Conservation (phyloP, 2,329 filamentous ascomycete species). For the Fusarium clavum region DNA sequence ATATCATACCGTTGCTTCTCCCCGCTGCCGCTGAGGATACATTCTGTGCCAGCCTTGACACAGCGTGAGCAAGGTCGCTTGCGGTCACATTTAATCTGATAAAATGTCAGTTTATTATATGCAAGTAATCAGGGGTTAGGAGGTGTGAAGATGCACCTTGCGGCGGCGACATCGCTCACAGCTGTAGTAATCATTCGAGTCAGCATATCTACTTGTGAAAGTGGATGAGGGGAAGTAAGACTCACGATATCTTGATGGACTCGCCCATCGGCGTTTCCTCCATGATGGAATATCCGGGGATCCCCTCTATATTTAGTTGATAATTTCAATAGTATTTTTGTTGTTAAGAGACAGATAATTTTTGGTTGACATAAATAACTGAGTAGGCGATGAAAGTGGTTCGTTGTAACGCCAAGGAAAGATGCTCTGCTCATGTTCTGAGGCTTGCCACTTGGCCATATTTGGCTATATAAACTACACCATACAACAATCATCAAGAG, state of each 20-base stretch:
- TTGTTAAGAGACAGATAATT: neutral
- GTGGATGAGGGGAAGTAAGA: slow-evolving; percentile 26
- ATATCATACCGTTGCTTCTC: slow-evolving; percentile 57
- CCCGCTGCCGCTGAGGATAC: slow-evolving; percentile 54
- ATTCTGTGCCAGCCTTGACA: slow-evolving; percentile 55
- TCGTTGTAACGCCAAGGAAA: slow-evolving; percentile 32
- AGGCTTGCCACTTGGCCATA: slow-evolving; percentile 38
- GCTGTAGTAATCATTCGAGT: slow-evolving; percentile 42
- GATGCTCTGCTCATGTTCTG: neutral
- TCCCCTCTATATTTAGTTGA: neutral
- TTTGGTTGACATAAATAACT: neutral
- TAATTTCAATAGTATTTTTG: neutral
- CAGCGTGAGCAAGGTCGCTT: slow-evolving; percentile 63
- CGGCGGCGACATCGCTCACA: slow-evolving; percentile 58
- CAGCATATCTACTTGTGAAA: slow-evolving; percentile 1
- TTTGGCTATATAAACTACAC: neutral
- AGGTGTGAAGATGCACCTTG: slow-evolving; percentile 49
- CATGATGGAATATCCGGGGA: slow-evolving; percentile 30
- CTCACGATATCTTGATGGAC: slow-evolving; percentile 54
- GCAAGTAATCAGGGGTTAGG: neutral
- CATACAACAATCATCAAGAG: neutral
- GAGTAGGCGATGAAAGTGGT: slow-evolving; percentile 17
- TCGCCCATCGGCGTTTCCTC: slow-evolving; percentile 52
- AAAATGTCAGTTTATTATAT: neutral
- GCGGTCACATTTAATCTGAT: slow-evolving; percentile 65